phyloP scores from a whole-genome alignment of 495 filamentous ascomycete species.

The Aspergillus affinis region DNA sequence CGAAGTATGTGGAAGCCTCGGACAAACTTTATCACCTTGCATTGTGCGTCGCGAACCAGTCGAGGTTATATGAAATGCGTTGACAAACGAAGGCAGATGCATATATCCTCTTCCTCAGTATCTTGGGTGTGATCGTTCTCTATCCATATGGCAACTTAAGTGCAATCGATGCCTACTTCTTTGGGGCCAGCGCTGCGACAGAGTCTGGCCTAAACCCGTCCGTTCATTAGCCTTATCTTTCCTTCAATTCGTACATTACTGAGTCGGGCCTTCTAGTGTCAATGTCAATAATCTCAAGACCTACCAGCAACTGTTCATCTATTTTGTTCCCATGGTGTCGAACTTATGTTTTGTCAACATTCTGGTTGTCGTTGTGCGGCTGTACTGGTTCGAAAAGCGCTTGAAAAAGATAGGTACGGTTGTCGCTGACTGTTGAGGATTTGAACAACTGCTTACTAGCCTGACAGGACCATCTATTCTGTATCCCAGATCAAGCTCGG shows the following conservation, averaged over 20 bases:
- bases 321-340: constrained; percentile 32
- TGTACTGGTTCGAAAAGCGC: constrained; percentile 37
- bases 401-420: constrained; percentile 23
- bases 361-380: constrained; percentile 31
- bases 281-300: constrained; percentile 37
- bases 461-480: neutral
- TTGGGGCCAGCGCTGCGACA: constrained; percentile 42
- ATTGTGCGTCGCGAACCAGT: constrained; percentile 37
- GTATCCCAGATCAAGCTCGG: neutral
- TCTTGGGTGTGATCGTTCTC: constrained; percentile 37
- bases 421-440: neutral
- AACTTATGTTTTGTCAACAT: constrained; percentile 41
- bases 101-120: constrained; percentile 34
- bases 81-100: constrained; percentile 28
- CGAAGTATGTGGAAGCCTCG: constrained; percentile 29
- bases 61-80: neutral
- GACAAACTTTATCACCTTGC: constrained; percentile 70
- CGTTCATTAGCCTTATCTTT: constrained; percentile 10
- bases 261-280: constrained; percentile 18
- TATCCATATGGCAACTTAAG: constrained; percentile 41
- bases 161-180: constrained; percentile 45
- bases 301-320: constrained; percentile 42
- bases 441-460: neutral
- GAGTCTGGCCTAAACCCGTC: constrained; percentile 45
- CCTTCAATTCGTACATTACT: neutral